Evolutionary conservation across 768 basidiomycete genomes (phyloP), one percentile per base, ranked within the genome.

Genomic region (Trichaptum fuscoviolaceum): DNA sequence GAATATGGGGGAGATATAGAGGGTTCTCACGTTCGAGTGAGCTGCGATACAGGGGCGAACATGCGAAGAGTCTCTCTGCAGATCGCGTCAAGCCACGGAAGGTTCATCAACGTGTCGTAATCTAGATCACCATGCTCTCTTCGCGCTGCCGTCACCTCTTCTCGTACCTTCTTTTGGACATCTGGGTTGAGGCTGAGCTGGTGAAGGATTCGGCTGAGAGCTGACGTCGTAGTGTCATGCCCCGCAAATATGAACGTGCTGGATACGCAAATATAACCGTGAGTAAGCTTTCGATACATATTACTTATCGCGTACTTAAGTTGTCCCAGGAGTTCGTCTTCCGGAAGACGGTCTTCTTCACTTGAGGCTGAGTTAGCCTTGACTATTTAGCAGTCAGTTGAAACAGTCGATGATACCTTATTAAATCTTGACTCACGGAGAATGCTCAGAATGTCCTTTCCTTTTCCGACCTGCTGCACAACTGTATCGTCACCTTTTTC

Each of bases 61-160:
- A 79, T 63, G 20, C 74, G 73, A 58, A 75, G 77, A 34, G 74
- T 78, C 69, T 77, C 77, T 30, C 76, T 71, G 62, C 77, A 74
- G 17, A 81, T 69, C 0, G 75, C 77, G 64, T 79, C 79, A 30
- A 80, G 70, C 36, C 74, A 76, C 2, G 77, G 76, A 12, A 78
- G 69, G 1, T 63, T 63, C 8, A 75, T 73, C 8, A 78, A 65
- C 20, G 73, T 71, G 62, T 78, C 77, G 66, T 78, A 75, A 1
- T 63, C 62, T n/a, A 78, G 30, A 59, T 75, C 73, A 1, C 69
- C 73, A 35, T 69, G 64, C 57, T 72, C 69, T 25, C 62, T 61
- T 5, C 24, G 58, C 0, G 72, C 72, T 0, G 36, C 59, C 74
- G 24, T 64, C 25, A 61, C 59, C 30, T 61, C 59, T 2, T 61